A percentile compares a stretch with the other conserved stretches of the same genome.
Conservation (phyloP, 495 filamentous ascomycete species). For the Trichodelitschia bisporula region DNA sequence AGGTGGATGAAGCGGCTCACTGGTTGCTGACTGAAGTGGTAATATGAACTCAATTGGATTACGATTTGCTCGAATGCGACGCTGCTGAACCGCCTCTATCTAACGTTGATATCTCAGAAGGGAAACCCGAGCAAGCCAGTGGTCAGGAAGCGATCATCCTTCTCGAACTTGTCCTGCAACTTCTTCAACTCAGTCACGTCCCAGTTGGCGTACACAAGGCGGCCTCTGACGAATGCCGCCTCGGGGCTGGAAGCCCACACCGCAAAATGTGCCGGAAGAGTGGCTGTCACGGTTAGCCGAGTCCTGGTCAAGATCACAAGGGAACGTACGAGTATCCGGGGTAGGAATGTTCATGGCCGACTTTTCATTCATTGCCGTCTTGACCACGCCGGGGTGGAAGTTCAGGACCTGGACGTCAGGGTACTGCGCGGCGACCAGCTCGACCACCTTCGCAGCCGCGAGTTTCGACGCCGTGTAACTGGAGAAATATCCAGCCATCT, state of each 20-base stretch:
- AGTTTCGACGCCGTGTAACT: constrained; percentile 19
- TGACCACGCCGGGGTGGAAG: constrained; percentile 18
- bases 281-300: background rate
- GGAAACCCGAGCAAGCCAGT: background rate
- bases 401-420: constrained; percentile 16
- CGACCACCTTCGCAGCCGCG: constrained; percentile 17
- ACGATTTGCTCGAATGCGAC: too few species aligned
- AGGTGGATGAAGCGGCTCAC: too few species aligned
- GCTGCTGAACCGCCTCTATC: too few species aligned
- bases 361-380: constrained; percentile 6
- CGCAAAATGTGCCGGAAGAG: constrained; percentile 20
- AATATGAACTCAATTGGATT: too few species aligned
- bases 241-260: constrained; percentile 25
- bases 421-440: constrained; percentile 20
- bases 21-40: too few species aligned
- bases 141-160: background rate
- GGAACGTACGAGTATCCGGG: background rate
- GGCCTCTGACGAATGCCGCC: constrained; percentile 26
- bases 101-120: background rate
- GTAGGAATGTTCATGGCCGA: constrained; percentile 16
- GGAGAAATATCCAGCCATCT: constrained; percentile 1
- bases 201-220: constrained; percentile 24
- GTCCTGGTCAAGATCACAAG: background rate
- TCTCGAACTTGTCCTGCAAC: constrained; percentile 9
- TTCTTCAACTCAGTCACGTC: constrained; percentile 25